Percentiles rank a stretch among this genome's conserved stretches.
Evolutionary conservation across 257 asterid species (phyloP).

Genomic region (Scutellaria baicalensis): DNA sequence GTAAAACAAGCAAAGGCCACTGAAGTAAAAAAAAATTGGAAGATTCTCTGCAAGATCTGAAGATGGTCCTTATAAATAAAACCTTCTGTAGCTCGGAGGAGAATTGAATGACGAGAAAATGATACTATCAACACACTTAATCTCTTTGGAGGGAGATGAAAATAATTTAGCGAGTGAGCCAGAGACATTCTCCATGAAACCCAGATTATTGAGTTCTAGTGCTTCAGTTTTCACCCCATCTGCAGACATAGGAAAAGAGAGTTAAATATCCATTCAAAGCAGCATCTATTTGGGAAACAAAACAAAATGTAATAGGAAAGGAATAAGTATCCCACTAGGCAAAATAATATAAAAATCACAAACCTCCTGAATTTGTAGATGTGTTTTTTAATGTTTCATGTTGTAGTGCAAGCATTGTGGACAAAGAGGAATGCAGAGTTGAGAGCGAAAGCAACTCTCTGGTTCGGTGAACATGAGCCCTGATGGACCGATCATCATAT

Average conservation of each 20-base stretch:
- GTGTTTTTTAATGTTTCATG: slow-evolving; percentile 45
- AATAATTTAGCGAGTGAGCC: slow-evolving; percentile 55
- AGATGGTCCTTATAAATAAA: background rate
- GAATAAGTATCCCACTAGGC: background rate
- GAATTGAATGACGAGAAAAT: slow-evolving; percentile 84
- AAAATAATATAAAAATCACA: slow-evolving; percentile 10
- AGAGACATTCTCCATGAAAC: slow-evolving; percentile 54
- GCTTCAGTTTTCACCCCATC: slow-evolving; percentile 58
- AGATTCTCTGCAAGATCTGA: background rate
- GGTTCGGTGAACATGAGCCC: slow-evolving; percentile 78
- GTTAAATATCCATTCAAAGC: background rate
- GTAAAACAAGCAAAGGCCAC: background rate
- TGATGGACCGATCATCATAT: slow-evolving; percentile 86
- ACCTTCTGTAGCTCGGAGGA: slow-evolving; percentile 93
- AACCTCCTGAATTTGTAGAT: slow-evolving; percentile 55
- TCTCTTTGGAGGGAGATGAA: slow-evolving; percentile 59
- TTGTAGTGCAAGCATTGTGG: slow-evolving; percentile 70
- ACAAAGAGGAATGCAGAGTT: slow-evolving; percentile 65
- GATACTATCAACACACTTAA: slow-evolving; percentile 63
- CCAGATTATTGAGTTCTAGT: slow-evolving; percentile 68
- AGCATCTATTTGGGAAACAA: background rate
- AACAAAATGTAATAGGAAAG: background rate
- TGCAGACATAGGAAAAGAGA: slow-evolving; percentile 20
- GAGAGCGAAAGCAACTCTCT: slow-evolving; percentile 77
- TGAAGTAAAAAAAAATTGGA: background rate